Conservation (phyloP, 2,329 filamentous ascomycete species). For the Dactylonectria macrodidyma region DNA sequence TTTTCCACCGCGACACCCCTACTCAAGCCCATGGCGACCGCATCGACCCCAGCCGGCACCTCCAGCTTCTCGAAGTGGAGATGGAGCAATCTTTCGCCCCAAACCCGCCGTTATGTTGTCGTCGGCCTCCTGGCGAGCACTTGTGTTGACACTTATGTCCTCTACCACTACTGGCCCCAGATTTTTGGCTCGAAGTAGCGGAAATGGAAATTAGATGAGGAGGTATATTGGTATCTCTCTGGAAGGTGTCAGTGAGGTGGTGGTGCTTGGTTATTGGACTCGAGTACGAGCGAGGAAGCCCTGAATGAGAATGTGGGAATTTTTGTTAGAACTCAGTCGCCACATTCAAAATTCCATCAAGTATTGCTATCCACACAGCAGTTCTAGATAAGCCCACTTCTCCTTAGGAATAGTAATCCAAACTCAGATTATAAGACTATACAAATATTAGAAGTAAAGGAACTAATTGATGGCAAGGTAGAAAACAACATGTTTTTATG, state of each 20-base stretch:
- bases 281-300: background rate
- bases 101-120: constrained; percentile 45
- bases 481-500: no score
- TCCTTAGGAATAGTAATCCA: no score
- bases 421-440: no score
- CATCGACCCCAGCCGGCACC: constrained; percentile 2
- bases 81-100: constrained; percentile 49
- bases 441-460: no score
- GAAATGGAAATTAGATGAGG: background rate
- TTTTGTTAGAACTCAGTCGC: background rate
- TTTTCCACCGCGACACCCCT: constrained; percentile 43
- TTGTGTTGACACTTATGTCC: constrained; percentile 44
- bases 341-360: no score
- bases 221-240: background rate
- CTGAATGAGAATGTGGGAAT: background rate
- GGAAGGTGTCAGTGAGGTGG: background rate
- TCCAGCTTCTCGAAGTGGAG: constrained; percentile 29
- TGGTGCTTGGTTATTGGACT: background rate
- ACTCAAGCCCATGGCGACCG: constrained; percentile 29
- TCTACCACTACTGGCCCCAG: constrained; percentile 48
- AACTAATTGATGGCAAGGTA: no score
- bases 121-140: constrained; percentile 38
- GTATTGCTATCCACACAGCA: no score
- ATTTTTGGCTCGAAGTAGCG: constrained; percentile 35
- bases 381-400: no score